Evolutionary conservation across 441 rosid species (phyloP), one percentile per base, ranked within the genome.

Genomic region (Aleurites moluccanus): DNA sequence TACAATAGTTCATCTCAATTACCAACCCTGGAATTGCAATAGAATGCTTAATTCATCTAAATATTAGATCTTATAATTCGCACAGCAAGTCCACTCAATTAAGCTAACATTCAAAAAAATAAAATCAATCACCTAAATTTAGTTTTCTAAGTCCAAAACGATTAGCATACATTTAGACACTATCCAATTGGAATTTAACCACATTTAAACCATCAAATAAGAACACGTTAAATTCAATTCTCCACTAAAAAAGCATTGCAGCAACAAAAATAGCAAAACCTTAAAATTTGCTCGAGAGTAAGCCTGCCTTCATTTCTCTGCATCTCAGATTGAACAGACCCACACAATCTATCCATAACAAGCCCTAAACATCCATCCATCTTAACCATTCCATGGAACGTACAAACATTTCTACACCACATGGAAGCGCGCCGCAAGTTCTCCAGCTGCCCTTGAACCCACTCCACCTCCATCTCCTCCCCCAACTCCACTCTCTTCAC

Each of bases 321-420:
- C 99, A 96, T 96, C 81, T 89, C 98, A 4, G 96, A 92, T 78
- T 87, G 90, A 72, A 96, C 92, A 72, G 99, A 96, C 13, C 98
- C 98, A 64, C 62, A 80, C 40, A 97, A 96, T 76, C 88, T 85
- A 40, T 96, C 99, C 91, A 87, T 91, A 68, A 96, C 93, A 45
- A 96, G 84, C 65, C 88, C 90, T 69, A 92, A 80, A 73, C 85
- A 85, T 15, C 89, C 85, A 2, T 87, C 93, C 88, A 89, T 82
- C 84, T 85, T 91, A 65, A 90, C 79, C 64, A 88, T 88, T 21
- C 99, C 99, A 80, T 96, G 98, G 81, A 93, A 93, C 30, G 92
- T 86, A 73, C 99, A 96, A 52, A 93, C 94, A 83, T 92, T 92
- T 78, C 98, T 77, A 79, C 99, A 96, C 99, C 99, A 93, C 97